Percentiles rank a stretch among this genome's conserved stretches.
These are phyloP conservation scores for Plasmodium cynomolgi DNA, from an alignment of 169 alveolate genomes.

Conservation along the genomic window DNA sequence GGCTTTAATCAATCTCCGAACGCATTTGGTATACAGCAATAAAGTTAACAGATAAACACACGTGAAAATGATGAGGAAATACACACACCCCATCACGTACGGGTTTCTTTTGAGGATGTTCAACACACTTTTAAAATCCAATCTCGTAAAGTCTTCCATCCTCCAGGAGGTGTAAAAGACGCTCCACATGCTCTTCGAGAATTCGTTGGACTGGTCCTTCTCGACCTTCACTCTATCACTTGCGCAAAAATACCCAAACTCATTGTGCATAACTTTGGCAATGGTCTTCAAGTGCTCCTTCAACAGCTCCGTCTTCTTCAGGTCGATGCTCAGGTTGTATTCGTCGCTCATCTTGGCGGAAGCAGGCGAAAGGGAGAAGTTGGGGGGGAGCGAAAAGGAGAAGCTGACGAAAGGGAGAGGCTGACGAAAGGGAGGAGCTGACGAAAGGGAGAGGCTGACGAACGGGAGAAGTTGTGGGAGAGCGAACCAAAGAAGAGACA, in stretches of 20 bases:
- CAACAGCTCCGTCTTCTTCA: conserved; percentile 13
- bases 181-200: conserved; percentile 1
- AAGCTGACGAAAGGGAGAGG: neutral
- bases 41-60: conserved; percentile 3
- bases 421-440: neutral
- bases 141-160: conserved; percentile 26
- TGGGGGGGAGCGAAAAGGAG: neutral
- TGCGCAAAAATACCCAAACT: conserved; percentile 22
- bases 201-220: neutral
- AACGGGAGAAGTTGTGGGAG: too few relatives aligned
- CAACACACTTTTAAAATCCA: neutral
- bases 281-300: conserved; percentile 1
- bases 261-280: neutral
- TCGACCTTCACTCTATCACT: neutral
- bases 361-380: neutral
- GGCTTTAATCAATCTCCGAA: neutral
- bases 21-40: conserved; percentile 21
- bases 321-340: conserved; percentile 1
- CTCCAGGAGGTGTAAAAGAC: conserved; percentile 40
- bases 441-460: neutral
- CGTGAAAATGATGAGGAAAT: conserved; percentile 8
- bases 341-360: conserved; percentile 15
- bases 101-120: conserved; percentile 25
- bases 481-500: neutral
- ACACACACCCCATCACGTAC: conserved; percentile 12